Evolutionary conservation across 169 alveolate species (phyloP).

Genomic region (Eimeria brunetti): DNA sequence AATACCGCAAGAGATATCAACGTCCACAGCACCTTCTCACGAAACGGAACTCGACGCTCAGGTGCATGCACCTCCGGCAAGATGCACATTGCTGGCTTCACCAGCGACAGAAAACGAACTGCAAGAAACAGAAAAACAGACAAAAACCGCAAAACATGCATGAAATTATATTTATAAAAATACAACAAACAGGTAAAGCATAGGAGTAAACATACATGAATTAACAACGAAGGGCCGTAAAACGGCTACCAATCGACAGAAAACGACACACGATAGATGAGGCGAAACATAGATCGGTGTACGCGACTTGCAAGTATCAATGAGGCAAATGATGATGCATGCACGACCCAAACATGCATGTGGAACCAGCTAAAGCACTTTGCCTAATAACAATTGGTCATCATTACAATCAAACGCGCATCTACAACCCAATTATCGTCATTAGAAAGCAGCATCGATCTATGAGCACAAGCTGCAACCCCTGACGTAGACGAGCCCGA

Average conservation of each 20-base stretch:
- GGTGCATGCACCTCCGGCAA: slow-evolving; percentile 99
- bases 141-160: not conserved
- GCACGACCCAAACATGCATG: no score
- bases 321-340: not conserved
- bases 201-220: not conserved
- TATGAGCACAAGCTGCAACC: not conserved
- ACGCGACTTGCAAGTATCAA: no score
- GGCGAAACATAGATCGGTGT: no score
- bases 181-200: not conserved
- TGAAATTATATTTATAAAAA: not conserved
- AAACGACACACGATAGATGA: not conserved
- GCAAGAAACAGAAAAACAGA: slow-evolving; percentile 1
- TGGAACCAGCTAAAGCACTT: no score
- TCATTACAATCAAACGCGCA: no score
- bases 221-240: not conserved
- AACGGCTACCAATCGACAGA: not conserved
- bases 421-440: no score
- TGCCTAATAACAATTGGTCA: no score
- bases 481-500: no score
- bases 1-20: slow-evolving; percentile 97
- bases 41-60: slow-evolving; percentile 95
- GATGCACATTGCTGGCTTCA: slow-evolving; percentile 98
- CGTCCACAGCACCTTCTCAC: slow-evolving; percentile 99
- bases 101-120: slow-evolving; percentile 94
- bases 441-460: no score